phyloP scores from a whole-genome alignment of 805 yeast genomes.

The Cyberlindnera maclurae region DNA sequence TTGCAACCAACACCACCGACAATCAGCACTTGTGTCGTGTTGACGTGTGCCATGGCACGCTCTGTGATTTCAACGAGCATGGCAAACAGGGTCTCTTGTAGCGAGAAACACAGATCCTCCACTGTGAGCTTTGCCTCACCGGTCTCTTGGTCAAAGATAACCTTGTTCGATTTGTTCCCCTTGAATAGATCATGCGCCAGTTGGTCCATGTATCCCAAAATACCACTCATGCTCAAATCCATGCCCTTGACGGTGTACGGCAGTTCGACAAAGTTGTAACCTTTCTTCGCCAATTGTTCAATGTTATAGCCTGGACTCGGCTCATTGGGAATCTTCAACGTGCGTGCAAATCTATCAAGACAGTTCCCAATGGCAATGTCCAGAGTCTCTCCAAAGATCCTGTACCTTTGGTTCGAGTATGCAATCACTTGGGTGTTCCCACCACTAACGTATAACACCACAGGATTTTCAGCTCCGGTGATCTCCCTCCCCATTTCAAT shows the following conservation, averaged over 20 bases:
- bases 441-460: conserved; percentile 93
- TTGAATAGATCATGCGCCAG: conserved; percentile 68
- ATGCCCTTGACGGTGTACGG: conserved; percentile 98
- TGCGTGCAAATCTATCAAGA: conserved; percentile 90
- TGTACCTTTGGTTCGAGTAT: conserved; percentile 83
- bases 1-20: conserved; percentile 99
- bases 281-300: conserved; percentile 82
- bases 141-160: conserved; percentile 30
- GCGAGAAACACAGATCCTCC: conserved; percentile 86
- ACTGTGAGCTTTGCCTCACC: conserved; percentile 51
- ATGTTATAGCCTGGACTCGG: conserved; percentile 98
- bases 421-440: conserved; percentile 99
- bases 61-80: conserved; percentile 98
- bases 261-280: conserved; percentile 51
- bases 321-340: conserved; percentile 77
- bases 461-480: conserved; percentile 97
- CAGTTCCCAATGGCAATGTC: conserved; percentile 98
- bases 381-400: conserved; percentile 98
- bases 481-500: conserved; percentile 99
- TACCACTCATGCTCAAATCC: conserved; percentile 97
- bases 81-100: conserved; percentile 88
- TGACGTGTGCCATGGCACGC: conserved; percentile 97
- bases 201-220: conserved; percentile 75
- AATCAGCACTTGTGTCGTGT: conserved; percentile 78
- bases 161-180: conserved; percentile 29